Conservation (phyloP, 768 basidiomycete species). For the Lactarius trivialis region DNA sequence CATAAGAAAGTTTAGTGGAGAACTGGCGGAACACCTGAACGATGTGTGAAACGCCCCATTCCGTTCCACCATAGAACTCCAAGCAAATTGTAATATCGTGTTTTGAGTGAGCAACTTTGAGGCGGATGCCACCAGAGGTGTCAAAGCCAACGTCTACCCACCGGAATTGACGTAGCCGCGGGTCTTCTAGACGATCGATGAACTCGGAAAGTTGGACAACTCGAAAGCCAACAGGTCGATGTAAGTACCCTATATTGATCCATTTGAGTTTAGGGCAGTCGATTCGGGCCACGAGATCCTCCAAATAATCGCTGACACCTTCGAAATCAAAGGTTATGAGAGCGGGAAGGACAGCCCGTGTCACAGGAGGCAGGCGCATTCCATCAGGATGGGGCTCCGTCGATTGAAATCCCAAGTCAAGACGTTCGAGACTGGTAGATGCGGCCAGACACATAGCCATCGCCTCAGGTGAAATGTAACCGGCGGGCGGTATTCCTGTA, state of each 20-base stretch:
- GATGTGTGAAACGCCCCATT: not conserved
- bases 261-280: no score
- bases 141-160: not conserved
- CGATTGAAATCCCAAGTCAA: no score
- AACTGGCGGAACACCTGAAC: not conserved
- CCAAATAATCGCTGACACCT: no score
- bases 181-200: not conserved
- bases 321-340: no score
- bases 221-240: not conserved
- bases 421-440: no score
- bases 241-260: not conserved
- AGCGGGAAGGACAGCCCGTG: no score
- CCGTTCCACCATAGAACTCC: not conserved
- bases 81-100: not conserved
- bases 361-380: no score
- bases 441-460: no score
- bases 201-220: not conserved
- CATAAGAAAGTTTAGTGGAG: not conserved
- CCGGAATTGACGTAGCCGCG: not conserved
- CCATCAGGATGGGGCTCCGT: no score
- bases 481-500: no score
- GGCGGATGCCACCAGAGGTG: not conserved
- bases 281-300: no score
- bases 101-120: not conserved
- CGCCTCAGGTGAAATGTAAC: no score